Conservation (phyloP, 345 rosid genomes). For the Eucalyptus camaldulensis region DNA sequence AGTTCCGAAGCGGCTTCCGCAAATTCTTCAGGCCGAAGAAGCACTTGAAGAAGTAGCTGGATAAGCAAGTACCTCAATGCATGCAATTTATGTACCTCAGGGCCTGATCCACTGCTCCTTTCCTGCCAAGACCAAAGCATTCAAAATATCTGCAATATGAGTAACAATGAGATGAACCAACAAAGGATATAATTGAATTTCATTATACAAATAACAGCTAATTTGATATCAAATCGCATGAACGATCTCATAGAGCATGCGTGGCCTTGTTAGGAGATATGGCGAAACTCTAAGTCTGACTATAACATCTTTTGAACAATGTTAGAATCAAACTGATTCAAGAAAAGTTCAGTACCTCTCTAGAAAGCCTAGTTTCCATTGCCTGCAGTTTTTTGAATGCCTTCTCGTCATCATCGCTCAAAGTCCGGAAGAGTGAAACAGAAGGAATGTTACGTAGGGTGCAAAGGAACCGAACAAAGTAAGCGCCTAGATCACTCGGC, state of each 20-base stretch:
- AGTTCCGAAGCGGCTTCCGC: slow-evolving; percentile 71
- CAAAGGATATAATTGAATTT: not conserved
- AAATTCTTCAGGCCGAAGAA: slow-evolving; percentile 82
- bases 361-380: slow-evolving; percentile 60
- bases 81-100: slow-evolving; percentile 37
- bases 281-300: not conserved
- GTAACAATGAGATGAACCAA: not conserved
- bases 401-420: slow-evolving; percentile 69
- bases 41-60: slow-evolving; percentile 81
- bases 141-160: not conserved
- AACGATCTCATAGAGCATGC: not conserved
- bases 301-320: not conserved
- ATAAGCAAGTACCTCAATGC: slow-evolving; percentile 69
- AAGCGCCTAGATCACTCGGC: slow-evolving; percentile 61
- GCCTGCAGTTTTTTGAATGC: slow-evolving; percentile 57
- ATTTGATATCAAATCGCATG: not conserved
- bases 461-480: slow-evolving; percentile 72
- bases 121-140: slow-evolving; percentile 46
- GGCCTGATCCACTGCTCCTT: slow-evolving; percentile 32
- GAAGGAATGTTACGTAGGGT: slow-evolving; percentile 91
- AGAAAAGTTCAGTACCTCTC: slow-evolving; percentile 32
- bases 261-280: not conserved
- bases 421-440: slow-evolving; percentile 70
- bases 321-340: not conserved
- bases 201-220: not conserved